phyloP scores from a whole-genome alignment of 2,329 filamentous ascomycete species.

The Tympanopsis confertula region DNA sequence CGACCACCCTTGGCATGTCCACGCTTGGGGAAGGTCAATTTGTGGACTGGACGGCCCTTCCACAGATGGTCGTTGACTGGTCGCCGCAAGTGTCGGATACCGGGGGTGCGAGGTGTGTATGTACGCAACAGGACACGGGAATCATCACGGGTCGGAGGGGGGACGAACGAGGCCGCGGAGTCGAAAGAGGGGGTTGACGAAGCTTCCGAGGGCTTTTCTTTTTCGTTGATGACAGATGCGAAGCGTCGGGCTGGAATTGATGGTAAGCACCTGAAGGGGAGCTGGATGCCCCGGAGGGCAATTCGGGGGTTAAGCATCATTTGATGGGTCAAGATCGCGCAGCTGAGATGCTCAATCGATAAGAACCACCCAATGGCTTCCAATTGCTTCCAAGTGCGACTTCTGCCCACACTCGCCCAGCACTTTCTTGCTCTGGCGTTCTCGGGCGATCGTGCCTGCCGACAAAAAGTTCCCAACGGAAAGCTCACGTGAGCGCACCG shows the following conservation, averaged over 20 bases:
- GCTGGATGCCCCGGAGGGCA: neutral
- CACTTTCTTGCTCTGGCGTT: too few relatives aligned
- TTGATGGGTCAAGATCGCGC: too few relatives aligned
- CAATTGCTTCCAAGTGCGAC: too few relatives aligned
- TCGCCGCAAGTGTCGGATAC: constrained; percentile 78
- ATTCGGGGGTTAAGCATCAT: neutral
- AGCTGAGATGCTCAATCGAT: too few relatives aligned
- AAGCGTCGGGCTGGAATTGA: neutral
- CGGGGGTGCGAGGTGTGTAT: constrained; percentile 88
- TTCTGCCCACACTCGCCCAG: too few relatives aligned
- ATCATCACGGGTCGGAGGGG: constrained; percentile 5
- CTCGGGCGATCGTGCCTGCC: too few relatives aligned
- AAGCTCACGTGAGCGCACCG: too few relatives aligned
- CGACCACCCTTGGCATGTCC: constrained; percentile 86
- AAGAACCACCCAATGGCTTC: too few relatives aligned
- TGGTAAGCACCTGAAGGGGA: neutral
- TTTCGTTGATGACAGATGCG: neutral
- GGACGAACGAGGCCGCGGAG: constrained; percentile 6
- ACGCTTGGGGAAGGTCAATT: constrained; percentile 82
- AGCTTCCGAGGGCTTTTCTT: neutral
- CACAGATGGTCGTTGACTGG: constrained; percentile 94
- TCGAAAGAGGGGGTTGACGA: constrained; percentile 3
- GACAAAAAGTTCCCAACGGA: too few relatives aligned
- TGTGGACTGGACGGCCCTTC: constrained; percentile 76
- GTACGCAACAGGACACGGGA: constrained; percentile 50